A percentile compares a stretch with the other conserved stretches of the same genome.
Evolutionary conservation across 2,329 filamentous ascomycete genomes (phyloP).

Genomic region (Aureobasidium subglaciale): DNA sequence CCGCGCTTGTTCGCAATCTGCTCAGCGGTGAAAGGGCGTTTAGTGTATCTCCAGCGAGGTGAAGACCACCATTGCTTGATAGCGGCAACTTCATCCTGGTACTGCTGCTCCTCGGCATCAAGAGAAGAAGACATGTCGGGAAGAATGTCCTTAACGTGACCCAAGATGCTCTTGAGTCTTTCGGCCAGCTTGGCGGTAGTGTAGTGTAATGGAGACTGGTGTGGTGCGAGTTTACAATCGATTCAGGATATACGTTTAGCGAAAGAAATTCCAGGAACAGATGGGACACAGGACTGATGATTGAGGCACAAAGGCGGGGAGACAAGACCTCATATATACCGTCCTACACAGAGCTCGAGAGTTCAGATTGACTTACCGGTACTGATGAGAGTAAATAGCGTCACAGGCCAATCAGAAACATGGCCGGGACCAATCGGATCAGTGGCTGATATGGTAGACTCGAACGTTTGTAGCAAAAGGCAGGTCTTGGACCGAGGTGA

Average conservation of each 20-base stretch:
- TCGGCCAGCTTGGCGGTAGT: conserved; percentile 13
- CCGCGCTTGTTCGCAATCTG: conserved; percentile 95
- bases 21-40: conserved; percentile 88
- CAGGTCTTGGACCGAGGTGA: not conserved
- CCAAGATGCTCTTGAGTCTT: conserved; percentile 14
- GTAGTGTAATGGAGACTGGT: not conserved
- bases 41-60: conserved; percentile 86
- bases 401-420: not conserved
- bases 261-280: not conserved
- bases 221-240: not conserved
- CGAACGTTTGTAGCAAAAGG: not conserved
- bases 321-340: conserved; percentile 8
- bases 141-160: conserved; percentile 9
- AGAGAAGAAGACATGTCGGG: conserved; percentile 9
- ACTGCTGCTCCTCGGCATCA: conserved; percentile 66
- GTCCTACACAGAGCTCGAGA: not conserved
- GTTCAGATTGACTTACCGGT: conserved; percentile 9
- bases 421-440: conserved; percentile 9
- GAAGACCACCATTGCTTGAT: conserved; percentile 94
- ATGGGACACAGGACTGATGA: not conserved
- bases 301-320: not conserved
- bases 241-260: not conserved
- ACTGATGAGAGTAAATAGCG: conserved; percentile 4
- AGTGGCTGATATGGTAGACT: not conserved
- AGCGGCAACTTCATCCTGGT: conserved; percentile 73